Conservation (phyloP, 495 filamentous ascomycete genomes). For the Aspergillus ellipticus region DNA sequence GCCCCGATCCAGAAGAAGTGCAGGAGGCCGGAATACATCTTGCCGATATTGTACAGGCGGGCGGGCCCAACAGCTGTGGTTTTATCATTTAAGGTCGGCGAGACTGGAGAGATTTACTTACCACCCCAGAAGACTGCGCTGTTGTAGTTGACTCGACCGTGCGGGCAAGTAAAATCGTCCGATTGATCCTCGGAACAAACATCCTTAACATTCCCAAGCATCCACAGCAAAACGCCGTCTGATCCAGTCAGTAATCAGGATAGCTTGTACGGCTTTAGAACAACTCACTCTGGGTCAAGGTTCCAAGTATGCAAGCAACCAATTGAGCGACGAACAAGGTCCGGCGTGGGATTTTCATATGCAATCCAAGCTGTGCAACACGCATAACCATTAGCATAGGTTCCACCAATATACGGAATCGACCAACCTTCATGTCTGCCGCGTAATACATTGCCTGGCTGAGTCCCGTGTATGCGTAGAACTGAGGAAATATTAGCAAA, state of each 20-base stretch:
- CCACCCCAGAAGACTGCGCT: slow-evolving; percentile 83
- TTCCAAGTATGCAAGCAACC: slow-evolving; percentile 72
- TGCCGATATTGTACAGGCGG: slow-evolving; percentile 57
- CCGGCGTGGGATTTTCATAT: slow-evolving; percentile 89
- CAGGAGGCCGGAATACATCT: slow-evolving; percentile 15
- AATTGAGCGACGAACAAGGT: slow-evolving; percentile 74
- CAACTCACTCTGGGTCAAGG: slow-evolving; percentile 66
- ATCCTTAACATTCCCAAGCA: slow-evolving; percentile 70
- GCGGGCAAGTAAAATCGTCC: slow-evolving; percentile 84
- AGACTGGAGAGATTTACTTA: slow-evolving; percentile 26
- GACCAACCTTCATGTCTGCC: slow-evolving; percentile 56
- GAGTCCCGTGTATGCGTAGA: slow-evolving; percentile 75
- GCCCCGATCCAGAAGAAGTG: slow-evolving; percentile 21
- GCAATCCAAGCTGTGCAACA: slow-evolving; percentile 66
- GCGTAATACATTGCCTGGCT: slow-evolving; percentile 81
- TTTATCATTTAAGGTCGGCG: slow-evolving; percentile 36
- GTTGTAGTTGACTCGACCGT: slow-evolving; percentile 87
- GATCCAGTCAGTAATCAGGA: background rate
- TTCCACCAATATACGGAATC: background rate
- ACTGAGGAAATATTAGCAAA: slow-evolving; percentile 26
- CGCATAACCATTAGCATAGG: slow-evolving; percentile 1
- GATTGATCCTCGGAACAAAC: slow-evolving; percentile 75
- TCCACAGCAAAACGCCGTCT: slow-evolving; percentile 75
- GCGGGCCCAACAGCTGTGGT: slow-evolving; percentile 54
- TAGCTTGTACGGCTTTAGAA: background rate